Evolutionary conservation across 768 basidiomycete genomes (phyloP), one percentile per base, ranked within the genome.

Genomic region (Phylloporus arenicola): DNA sequence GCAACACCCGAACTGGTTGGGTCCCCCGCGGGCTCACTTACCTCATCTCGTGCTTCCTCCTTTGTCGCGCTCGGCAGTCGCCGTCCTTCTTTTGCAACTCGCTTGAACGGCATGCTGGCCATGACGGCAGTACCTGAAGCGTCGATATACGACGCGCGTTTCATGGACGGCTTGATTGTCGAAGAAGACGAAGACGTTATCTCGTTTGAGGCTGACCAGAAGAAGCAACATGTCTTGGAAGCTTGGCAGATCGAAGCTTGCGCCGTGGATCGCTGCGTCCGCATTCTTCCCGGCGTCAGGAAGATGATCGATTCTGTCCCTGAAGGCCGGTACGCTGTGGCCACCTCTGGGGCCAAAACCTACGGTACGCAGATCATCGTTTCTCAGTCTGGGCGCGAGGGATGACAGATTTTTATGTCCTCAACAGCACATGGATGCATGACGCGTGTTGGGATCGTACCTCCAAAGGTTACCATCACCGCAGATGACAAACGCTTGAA

Each of bases 401-500:
- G 12, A 34, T 16, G 16, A 45, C 4, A 33, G 13, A 34, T n/a
- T n/a, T 37, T 16, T 8, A 17, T 4, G 10, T 37, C 49, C 13
- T 46, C 12, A 1, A 34, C 45, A 81, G 79, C 83, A 17, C 70
- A 80, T 57, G 83, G 83, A n/a, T 84, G 82, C 58, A 80, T 86
- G 76, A 75, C 74, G 5, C 81, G 83, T 41, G 84, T 84, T 25
- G 83, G 83, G 12, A 86, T 87, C 66, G 72, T 71, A 2, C 81
- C 83, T 8, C 85, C 86, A 20, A 65, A 71, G 41, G 78, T 86
- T 35, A 86, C 84, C 25, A 83, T 88, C 66, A 88, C 86, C 24
- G 85, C 83, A 37, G 85, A 87, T 63, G 84, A 87, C 72, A 79
- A 82, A 57, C 81, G 84, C 30, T 74, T 87, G 56, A 81, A 83